These are phyloP conservation scores for Xylaria multiplex DNA, from an alignment of 2,329 filamentous ascomycete species.

Conservation along the genomic window DNA sequence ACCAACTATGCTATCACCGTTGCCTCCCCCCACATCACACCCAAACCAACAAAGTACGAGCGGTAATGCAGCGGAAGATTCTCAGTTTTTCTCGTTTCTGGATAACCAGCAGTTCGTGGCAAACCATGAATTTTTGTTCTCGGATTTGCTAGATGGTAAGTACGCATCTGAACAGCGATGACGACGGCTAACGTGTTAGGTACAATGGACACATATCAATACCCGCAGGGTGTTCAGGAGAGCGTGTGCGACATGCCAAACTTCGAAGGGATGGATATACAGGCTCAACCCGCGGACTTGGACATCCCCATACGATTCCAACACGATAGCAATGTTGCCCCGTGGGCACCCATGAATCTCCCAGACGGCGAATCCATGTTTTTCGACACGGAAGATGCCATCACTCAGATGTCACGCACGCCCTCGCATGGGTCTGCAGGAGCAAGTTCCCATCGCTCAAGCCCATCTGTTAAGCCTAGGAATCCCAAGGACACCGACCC, in stretches of 20 bases:
- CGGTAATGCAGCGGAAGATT: slow-evolving; percentile 47
- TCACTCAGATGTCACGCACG: slow-evolving; percentile 47
- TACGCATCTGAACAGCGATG: slow-evolving; percentile 9
- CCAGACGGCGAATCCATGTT: slow-evolving; percentile 48
- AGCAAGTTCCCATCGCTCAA: slow-evolving; percentile 43
- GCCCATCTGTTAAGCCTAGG: slow-evolving; percentile 45
- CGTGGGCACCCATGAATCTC: slow-evolving; percentile 56
- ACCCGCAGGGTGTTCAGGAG: slow-evolving; percentile 46
- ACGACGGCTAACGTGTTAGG: slow-evolving; percentile 22
- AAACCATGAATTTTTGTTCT: slow-evolving; percentile 54
- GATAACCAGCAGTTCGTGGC: slow-evolving; percentile 51
- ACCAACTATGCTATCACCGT: slow-evolving; percentile 55
- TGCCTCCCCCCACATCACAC: slow-evolving; percentile 51
- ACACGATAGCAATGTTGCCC: slow-evolving; percentile 50
- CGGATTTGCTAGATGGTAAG: slow-evolving; percentile 50
- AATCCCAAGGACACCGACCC: slow-evolving; percentile 46
- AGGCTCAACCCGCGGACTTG: slow-evolving; percentile 49
- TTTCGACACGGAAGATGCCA: slow-evolving; percentile 51
- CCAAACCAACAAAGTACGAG: slow-evolving; percentile 46
- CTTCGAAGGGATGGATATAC: slow-evolving; percentile 46
- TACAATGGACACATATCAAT: slow-evolving; percentile 41
- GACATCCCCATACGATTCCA: slow-evolving; percentile 54
- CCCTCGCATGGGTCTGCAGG: slow-evolving; percentile 38
- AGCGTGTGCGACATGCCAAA: slow-evolving; percentile 40
- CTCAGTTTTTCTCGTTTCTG: slow-evolving; percentile 27